A percentile compares a stretch with the other conserved stretches of the same genome.
Evolutionary conservation across 2,329 filamentous ascomycete species (phyloP).

Genomic region (Macrophomina pseudophaseolina): DNA sequence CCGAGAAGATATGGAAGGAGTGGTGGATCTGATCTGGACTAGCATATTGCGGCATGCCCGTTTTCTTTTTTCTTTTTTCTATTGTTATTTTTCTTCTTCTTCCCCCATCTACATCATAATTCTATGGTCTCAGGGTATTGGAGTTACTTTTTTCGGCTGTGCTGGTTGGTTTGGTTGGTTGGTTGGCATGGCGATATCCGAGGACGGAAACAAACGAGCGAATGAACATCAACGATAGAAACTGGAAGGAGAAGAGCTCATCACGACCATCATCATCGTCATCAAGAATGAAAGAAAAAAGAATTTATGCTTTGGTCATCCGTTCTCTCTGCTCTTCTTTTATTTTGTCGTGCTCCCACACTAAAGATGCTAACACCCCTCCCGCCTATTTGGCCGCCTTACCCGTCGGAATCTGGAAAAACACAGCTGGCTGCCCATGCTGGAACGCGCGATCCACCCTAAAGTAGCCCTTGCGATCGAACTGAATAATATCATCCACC

Average conservation of each 20-base stretch:
- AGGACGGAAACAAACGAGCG: background rate
- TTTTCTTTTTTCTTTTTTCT: background rate
- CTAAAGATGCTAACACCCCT: too few species aligned
- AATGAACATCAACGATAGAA: background rate
- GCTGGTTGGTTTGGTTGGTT: too few species aligned
- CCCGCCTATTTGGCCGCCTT: slow-evolving; percentile 47
- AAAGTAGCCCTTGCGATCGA: slow-evolving; percentile 92
- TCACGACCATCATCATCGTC: background rate
- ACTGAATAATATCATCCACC: slow-evolving; percentile 90
- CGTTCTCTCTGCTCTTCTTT: background rate
- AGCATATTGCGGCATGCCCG: too few species aligned
- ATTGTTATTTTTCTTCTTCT: background rate
- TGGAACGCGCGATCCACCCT: slow-evolving; percentile 72
- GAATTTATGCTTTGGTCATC: background rate
- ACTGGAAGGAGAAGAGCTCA: background rate
- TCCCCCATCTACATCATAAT: background rate
- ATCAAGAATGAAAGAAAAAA: background rate
- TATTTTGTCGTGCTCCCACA: too few species aligned
- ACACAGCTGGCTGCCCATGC: slow-evolving; percentile 64
- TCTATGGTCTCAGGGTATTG: too few species aligned
- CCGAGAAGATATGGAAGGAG: slow-evolving; percentile 8
- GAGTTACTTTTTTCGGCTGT: too few species aligned
- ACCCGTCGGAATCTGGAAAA: slow-evolving; percentile 74
- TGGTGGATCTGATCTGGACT: slow-evolving; percentile 8
- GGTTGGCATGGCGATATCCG: background rate